Evolutionary conservation across 2,329 filamentous ascomycete genomes (phyloP), one percentile per base, ranked within the genome.

Genomic region (Fusarium solani-melongenae): DNA sequence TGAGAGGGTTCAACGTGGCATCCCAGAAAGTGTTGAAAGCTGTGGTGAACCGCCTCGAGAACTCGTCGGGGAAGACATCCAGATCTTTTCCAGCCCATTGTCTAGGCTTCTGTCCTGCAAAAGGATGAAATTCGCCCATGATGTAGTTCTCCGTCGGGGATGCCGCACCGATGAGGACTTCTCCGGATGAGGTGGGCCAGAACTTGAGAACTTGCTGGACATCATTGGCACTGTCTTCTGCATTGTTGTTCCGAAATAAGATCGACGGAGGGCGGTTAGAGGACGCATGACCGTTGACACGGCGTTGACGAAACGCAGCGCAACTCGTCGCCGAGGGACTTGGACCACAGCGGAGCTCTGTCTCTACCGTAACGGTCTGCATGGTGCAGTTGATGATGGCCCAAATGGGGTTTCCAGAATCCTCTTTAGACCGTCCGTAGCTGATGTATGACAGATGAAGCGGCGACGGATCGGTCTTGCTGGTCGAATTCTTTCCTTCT

Each of bases 11-110:
- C n/a, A 57, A 7, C 2, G 61, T 64, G 8, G 49, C 46, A 12
- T 38, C 22, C 61, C 61, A 64, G 27, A 57, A 64, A 7, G 61
- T 64, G 38, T 64, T 57, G 33, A 64, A 56, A 3, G 61, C 61
- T n/a, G 49, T 57, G 5, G 61, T 64, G 24, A 64, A 34, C 15
- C 61, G 49, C 8, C 51, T 39, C 2, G 61, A 64, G 31, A 64
- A 64, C 17, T 31, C 20, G 5, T 29, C 53, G 5, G 53, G 53
- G 22, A 34, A 56, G 27, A 53, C 49, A 53, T n/a, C 17, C 15
- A 56, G 24, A 34, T 44, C 49, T 6, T 3, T 14, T 1, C 24
- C 49, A 15, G 34, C 20, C 24, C 49, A 64, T 15, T 7, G 17
- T 8, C 49, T 14, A 8, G n/a, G 36, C 15, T 29, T 36, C 2